These are phyloP conservation scores for Conoideocrella luteorostrata DNA, from an alignment of 2,329 filamentous ascomycete species.

Conservation along the genomic window DNA sequence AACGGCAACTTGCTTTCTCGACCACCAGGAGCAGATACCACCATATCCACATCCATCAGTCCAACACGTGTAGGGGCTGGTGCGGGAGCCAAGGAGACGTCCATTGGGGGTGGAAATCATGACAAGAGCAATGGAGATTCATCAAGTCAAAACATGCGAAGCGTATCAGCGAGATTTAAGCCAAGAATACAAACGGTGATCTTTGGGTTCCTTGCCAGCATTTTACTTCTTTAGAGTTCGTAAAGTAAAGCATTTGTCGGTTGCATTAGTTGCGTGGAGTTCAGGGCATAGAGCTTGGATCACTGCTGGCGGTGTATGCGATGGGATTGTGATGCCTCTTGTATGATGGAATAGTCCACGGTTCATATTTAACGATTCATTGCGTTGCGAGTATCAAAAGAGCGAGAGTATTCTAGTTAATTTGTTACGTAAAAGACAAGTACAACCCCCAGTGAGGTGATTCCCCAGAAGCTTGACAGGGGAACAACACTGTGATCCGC, in stretches of 20 bases:
- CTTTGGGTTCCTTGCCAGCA: not conserved
- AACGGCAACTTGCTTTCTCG: not conserved
- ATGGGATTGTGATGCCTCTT: not conserved
- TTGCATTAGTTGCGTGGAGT: no score
- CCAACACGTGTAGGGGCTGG: not conserved
- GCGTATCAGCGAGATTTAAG: not conserved
- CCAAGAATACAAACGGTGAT: not conserved
- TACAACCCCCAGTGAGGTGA: no score
- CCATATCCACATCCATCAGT: conserved; percentile 1
- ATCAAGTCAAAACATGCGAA: not conserved
- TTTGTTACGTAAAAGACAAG: no score
- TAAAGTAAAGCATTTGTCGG: not conserved
- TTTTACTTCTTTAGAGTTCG: not conserved
- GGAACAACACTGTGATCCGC: no score
- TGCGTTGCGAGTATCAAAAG: not conserved
- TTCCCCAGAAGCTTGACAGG: no score
- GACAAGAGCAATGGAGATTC: not conserved
- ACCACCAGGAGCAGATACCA: not conserved
- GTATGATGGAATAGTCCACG: no score
- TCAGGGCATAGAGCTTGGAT: no score
- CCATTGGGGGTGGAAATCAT: not conserved
- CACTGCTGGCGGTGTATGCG: conserved; percentile 1
- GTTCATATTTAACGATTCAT: no score
- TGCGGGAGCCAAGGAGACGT: not conserved
- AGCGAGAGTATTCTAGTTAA: not conserved